Base-by-base conservation (phyloP, 2,329 filamentous ascomycete species). In the Nannizziopsis arthrosporioides region DNA sequence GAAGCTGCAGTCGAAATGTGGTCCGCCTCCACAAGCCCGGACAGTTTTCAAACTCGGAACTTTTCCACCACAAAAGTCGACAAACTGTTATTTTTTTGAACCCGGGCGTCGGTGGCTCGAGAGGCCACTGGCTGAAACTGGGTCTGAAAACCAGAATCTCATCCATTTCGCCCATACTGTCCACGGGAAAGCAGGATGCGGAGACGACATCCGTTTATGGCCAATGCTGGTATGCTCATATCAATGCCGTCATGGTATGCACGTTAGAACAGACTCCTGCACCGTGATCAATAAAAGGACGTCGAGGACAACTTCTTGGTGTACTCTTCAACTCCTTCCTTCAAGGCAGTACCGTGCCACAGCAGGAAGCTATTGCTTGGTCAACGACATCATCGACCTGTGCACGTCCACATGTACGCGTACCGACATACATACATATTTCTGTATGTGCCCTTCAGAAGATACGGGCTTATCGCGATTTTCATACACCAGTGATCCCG, bases 191-290 rank as follows among this genome's bases (percentile, higher is more conserved):
- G 22, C 22, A 27, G 7, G 7, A 27, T 27, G 22, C 22, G 22
- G 22, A 27, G 22, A 4, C 22, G 22, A 27, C 7, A 27, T 27
- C 22, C 22, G 22, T 27, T 19, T 40, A 40, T 17, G 17, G 37
- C 11, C 37, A 18, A 15, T 15, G 17, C 37, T 40, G 37, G 10
- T 17, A 15, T 19, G 6, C 11, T 10, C 22, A 34, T 35, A 10
- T 47, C 38, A 42, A 47, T 47, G 45, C 45, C 38, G 45, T 47
- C 38, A 47, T 42, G 30, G 36, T 42, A 38, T 32, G 37, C 36
- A 14, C 19, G 44, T 15, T 47, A 47, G 38, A 38, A 30, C 37
- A 36, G 14, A 22, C 30, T 30, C 35, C 37, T 22, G 31, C 17
- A 30, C 17, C 27, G 18, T 47, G 45, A 32, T 47, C 36, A 47